Evolutionary conservation across 2,329 filamentous ascomycete species (phyloP).

Genomic region (Fonsecaea nubica): DNA sequence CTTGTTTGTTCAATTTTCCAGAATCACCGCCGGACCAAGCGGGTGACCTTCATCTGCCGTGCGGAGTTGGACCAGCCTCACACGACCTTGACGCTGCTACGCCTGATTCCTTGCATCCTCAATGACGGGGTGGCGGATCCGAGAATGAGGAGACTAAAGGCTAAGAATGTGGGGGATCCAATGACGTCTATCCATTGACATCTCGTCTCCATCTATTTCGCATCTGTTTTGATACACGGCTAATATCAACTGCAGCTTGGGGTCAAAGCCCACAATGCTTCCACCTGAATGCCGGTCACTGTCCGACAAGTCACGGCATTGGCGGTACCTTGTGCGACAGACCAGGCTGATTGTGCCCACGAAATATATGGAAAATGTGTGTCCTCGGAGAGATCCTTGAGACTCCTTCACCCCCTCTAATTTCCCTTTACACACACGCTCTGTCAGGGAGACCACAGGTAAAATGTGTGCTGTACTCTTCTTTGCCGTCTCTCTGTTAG

Average conservation of each 20-base stretch:
- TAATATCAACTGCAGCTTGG: slow-evolving; percentile 17
- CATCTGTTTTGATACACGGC: slow-evolving; percentile 15
- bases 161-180: slow-evolving; percentile 17
- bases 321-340: slow-evolving; percentile 16
- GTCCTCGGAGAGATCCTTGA: not conserved
- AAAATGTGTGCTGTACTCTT: slow-evolving; percentile 8
- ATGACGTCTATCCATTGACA: slow-evolving; percentile 10
- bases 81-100: not conserved
- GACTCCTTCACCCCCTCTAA: not conserved
- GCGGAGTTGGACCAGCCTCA: slow-evolving; percentile 4
- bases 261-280: slow-evolving; percentile 12
- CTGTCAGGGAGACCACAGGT: not conserved
- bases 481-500: slow-evolving; percentile 7
- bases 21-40: not conserved
- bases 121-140: slow-evolving; percentile 6
- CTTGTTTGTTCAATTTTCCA: not conserved
- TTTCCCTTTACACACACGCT: not conserved
- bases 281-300: slow-evolving; percentile 8
- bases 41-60: not conserved
- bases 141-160: slow-evolving; percentile 8
- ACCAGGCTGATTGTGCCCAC: slow-evolving; percentile 3
- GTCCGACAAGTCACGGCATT: slow-evolving; percentile 17
- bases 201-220: not conserved
- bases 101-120: not conserved
- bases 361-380: not conserved